Conservation (phyloP, 257 asterid species). For the Solanum chmielewskii region DNA sequence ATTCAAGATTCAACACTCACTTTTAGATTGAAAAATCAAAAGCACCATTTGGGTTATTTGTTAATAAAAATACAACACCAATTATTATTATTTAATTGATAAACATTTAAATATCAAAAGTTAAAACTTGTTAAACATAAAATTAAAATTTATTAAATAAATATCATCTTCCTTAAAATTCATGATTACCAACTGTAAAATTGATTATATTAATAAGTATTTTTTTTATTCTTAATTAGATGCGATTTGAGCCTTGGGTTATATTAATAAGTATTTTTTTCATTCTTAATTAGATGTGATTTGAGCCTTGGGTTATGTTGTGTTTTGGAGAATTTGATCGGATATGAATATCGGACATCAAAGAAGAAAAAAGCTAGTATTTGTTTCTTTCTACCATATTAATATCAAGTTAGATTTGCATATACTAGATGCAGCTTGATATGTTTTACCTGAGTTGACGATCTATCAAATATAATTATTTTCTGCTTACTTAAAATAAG, state of each 20-base stretch:
- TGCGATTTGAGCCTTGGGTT: too few relatives aligned
- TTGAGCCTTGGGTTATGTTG: too few relatives aligned
- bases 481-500: not conserved
- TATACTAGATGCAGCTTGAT: not conserved
- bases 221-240: not conserved
- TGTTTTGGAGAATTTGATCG: not conserved
- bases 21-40: not conserved
- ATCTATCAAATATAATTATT: not conserved
- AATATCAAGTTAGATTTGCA: not conserved
- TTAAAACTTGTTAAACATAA: not conserved
- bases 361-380: not conserved
- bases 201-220: too few relatives aligned
- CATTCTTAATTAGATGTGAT: not conserved
- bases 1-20: not conserved
- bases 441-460: not conserved
- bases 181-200: not conserved
- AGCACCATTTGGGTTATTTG: not conserved
- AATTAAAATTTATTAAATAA: too few relatives aligned
- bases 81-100: too few relatives aligned
- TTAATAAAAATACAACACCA: not conserved
- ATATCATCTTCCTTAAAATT: not conserved
- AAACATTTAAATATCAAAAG: not conserved
- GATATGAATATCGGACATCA: not conserved
- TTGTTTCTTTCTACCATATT: not conserved
- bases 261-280: too few relatives aligned